These are phyloP conservation scores for Salix brachista DNA, from an alignment of 345 rosid species.

Conservation along the genomic window DNA sequence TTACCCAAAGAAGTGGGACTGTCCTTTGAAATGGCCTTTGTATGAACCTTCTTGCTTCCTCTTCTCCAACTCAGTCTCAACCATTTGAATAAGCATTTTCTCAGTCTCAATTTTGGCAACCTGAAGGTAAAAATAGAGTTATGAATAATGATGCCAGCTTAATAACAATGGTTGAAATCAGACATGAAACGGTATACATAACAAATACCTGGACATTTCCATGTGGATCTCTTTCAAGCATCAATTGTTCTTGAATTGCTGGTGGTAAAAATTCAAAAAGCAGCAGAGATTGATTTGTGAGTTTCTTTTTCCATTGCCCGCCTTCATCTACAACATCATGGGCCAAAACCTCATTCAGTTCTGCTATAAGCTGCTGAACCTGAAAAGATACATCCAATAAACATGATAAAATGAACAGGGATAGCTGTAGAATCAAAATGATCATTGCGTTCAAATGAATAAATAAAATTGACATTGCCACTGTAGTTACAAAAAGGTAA, in stretches of 20 bases:
- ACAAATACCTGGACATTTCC: constrained; percentile 91
- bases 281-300: constrained; percentile 49
- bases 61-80: constrained; percentile 84
- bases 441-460: background rate
- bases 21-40: constrained; percentile 62
- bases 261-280: constrained; percentile 82
- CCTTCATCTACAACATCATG: constrained; percentile 66
- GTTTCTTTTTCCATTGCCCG: constrained; percentile 83
- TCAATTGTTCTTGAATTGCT: constrained; percentile 84
- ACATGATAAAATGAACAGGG: background rate
- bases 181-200: background rate
- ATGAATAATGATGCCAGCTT: background rate
- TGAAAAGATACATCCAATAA: constrained; percentile 18
- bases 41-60: constrained; percentile 69
- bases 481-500: background rate
- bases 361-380: constrained; percentile 92
- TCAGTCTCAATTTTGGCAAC: constrained; percentile 98
- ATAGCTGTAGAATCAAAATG: background rate
- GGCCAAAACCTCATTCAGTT: constrained; percentile 87
- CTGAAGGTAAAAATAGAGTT: constrained; percentile 27
- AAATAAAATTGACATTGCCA: background rate
- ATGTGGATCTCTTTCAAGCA: constrained; percentile 99
- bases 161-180: constrained; percentile 7
- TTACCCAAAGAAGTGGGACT: constrained; percentile 97
- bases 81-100: constrained; percentile 99